Evolutionary conservation across 2,329 filamentous ascomycete species (phyloP).

Genomic region (Ambrosiella cleistominuta): DNA sequence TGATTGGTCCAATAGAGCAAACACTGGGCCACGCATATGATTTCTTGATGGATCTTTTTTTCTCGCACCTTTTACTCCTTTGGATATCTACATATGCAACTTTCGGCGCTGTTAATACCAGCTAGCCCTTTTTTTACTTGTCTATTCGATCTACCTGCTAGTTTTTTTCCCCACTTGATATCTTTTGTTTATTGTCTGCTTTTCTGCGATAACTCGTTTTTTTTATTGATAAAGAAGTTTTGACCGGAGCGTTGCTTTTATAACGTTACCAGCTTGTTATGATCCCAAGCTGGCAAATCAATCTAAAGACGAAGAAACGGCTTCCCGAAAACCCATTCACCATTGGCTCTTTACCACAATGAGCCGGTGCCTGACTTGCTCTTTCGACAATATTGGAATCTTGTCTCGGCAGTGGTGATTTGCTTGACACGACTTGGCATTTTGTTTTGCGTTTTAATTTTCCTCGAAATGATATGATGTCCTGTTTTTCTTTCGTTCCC

Average conservation of each 20-base stretch:
- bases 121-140: neutral
- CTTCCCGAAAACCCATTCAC: constrained; percentile 6
- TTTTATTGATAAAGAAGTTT: neutral
- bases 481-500: neutral
- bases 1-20: constrained; percentile 1
- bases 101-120: neutral
- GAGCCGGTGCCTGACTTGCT: neutral
- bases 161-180: constrained; percentile 10
- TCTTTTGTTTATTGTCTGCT: constrained; percentile 15
- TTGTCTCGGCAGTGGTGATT: neutral
- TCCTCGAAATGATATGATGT: constrained; percentile 5
- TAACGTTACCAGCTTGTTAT: neutral
- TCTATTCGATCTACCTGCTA: constrained; percentile 6
- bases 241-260: constrained; percentile 2
- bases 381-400: neutral
- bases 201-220: constrained; percentile 14
- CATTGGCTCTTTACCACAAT: neutral
- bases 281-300: neutral
- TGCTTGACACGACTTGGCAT: neutral
- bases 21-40: neutral
- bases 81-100: neutral
- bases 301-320: constrained; percentile 6
- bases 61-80: neutral
- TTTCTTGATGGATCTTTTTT: neutral
- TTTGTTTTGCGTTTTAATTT: constrained; percentile 6